Conservation (phyloP, 2,329 filamentous ascomycete genomes). For the Fusarium zealandicum region DNA sequence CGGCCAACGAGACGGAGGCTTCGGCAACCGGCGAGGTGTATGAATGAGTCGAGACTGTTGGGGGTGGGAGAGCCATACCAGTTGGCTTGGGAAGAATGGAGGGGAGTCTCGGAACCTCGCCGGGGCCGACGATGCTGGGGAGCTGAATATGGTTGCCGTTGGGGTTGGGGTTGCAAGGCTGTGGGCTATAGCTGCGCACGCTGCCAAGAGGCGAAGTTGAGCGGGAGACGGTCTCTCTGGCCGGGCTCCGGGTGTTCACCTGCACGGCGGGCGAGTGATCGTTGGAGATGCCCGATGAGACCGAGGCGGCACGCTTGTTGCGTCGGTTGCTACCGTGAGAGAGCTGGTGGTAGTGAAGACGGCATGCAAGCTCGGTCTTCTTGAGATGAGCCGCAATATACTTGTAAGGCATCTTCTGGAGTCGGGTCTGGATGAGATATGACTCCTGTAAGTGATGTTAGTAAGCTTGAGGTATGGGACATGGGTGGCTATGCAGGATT, state of each 20-base stretch:
- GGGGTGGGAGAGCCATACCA: conserved; percentile 55
- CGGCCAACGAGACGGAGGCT: conserved; percentile 54
- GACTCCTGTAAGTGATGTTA: conserved; percentile 65
- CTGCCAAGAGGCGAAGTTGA: conserved; percentile 58
- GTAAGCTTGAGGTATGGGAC: conserved; percentile 1
- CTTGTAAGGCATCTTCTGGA: conserved; percentile 91
- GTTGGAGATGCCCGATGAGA: conserved; percentile 66
- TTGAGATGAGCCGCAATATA: conserved; percentile 85
- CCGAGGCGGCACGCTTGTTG: conserved; percentile 77
- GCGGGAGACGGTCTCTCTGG: conserved; percentile 56
- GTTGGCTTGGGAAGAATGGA: conserved; percentile 72
- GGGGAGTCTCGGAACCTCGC: conserved; percentile 59
- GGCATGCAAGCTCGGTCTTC: conserved; percentile 88
- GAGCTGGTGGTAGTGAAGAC: conserved; percentile 86
- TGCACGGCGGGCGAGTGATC: conserved; percentile 59
- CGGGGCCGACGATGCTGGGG: conserved; percentile 58
- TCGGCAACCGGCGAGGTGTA: conserved; percentile 54
- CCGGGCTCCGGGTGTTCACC: conserved; percentile 57
- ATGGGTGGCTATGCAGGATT: neutral
- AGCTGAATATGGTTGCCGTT: conserved; percentile 57
- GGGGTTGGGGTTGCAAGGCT: conserved; percentile 48
- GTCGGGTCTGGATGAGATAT: conserved; percentile 82
- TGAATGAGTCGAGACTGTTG: conserved; percentile 47
- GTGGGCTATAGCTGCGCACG: conserved; percentile 53
- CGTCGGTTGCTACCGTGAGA: conserved; percentile 83